Base-by-base conservation (phyloP, 768 basidiomycete genomes). In the Leccinum disarticulatum region DNA sequence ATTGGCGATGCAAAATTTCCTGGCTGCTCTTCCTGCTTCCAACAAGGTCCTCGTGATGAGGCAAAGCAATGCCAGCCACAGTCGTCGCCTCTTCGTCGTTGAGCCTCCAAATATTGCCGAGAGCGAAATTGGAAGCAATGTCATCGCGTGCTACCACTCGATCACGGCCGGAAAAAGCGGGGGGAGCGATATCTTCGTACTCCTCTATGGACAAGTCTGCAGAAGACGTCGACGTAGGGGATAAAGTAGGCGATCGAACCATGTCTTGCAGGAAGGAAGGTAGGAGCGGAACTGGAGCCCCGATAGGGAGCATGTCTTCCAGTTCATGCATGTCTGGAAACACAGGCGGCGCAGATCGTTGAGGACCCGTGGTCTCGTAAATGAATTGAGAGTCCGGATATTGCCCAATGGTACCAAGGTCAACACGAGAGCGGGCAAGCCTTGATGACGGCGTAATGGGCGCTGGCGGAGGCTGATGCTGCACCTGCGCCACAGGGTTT, bases 211-310 rank as follows among this genome's bases (percentile, higher is more conserved):
- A 86, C 47, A 88, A 70, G 57, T 88, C 88, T 4, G 86, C 81
- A 2, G 87, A 87, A 6, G 84, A 86, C 9, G 86, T 80, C 15
- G 84, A 86, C 5, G 85, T 79, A 19, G 87, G 83, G 6, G 88
- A 87, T 52, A 83, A 72, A 10, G 84, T 80, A n/a, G 86, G 86
- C 1, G 86, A 83, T 66, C 85, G 83, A 19, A 90, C 82, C 25
- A 89, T 85, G 62, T 90, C 87, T 67, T 89, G 87, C 63, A 91
- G 71, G 76, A 90, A 91, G 8, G 89, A 84, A 3, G 90, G 90
- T n/a, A 91, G 78, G 43, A 91, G 79, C n/a, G 86, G 74, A 19
- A 66, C 74, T 17, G 77, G 81, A 2, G 80, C 77, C 5, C 76
- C 54, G 52, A 55, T 41, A 65, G 62, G 68, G 56, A 66, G 68